Evolutionary conservation across 2,329 filamentous ascomycete genomes (phyloP), one percentile per base, ranked within the genome.

Genomic region (Arthrobotrys musiformis): DNA sequence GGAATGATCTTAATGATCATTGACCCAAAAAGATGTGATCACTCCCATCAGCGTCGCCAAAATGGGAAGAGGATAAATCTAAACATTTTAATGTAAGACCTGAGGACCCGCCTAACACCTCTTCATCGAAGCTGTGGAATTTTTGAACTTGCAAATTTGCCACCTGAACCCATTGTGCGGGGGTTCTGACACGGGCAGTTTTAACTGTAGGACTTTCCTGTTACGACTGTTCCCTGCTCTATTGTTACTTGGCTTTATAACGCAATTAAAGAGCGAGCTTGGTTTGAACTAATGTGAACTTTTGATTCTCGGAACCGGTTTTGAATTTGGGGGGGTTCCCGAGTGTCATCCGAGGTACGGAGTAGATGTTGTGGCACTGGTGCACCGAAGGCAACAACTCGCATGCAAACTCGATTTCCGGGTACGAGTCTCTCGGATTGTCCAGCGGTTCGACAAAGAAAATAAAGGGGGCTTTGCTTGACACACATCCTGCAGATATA

Each of bases 391-490:
- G 44, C 30, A 67, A 52, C 28, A 66, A 58, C 24, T 40, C 26
- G 54, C 54, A 58, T 58, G 48, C 48, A 66, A 46, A 40, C 28
- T 42, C 13, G 54, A 72, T 61, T 68, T 50, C 70, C 52, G 30
- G 54, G 70, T 66, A 74, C 37, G 26, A 42, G 17, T 62, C 40
- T 58, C 30, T 64, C 11, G n/a, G 61, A 61, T 52, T 22, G 46
- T 33, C 44, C 35, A 46, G 44, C 48, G 11, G 19, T 46, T 58
- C 68, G 46, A 44, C 61, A 75, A 52, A 75, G 62, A 37, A 54
- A 68, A 56, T 67, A 68, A 68, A 66, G 70, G 70, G 54, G 56
- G n/a, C n/a, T 17, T 58, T 60, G 63, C 46, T 46, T 69, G 56
- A 56, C 70, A 73, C 19, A 63, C 40, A 48, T 37, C 35, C 33